Percentiles rank a stretch among this genome's conserved stretches.
Conservation (phyloP, 495 filamentous ascomycete genomes). For the Tricharina praecox region DNA sequence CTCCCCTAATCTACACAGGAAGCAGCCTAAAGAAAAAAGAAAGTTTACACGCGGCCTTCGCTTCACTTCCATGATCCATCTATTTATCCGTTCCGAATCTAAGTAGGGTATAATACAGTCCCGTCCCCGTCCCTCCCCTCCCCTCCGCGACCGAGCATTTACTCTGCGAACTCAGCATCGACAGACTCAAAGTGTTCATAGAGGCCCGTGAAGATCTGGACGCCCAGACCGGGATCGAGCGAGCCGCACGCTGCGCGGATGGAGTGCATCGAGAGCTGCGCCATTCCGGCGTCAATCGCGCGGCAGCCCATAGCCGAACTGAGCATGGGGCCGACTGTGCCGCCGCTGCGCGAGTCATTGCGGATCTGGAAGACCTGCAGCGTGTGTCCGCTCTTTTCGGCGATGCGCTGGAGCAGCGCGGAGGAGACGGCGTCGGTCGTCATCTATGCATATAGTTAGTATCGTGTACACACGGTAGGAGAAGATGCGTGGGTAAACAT, state of each 20-base stretch:
- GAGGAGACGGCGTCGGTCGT: slow-evolving; percentile 71
- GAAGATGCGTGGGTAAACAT: slow-evolving; percentile 22
- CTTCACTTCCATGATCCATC: too few relatives aligned
- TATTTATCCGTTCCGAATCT: too few relatives aligned
- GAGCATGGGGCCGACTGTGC: slow-evolving; percentile 91
- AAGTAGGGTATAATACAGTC: too few relatives aligned
- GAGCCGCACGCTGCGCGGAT: slow-evolving; percentile 81
- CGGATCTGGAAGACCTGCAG: slow-evolving; percentile 89
- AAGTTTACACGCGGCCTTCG: too few relatives aligned
- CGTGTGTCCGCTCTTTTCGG: slow-evolving; percentile 46
- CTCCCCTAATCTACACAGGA: too few relatives aligned
- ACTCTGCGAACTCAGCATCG: slow-evolving; percentile 58
- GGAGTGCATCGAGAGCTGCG: slow-evolving; percentile 87
- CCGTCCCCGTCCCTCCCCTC: too few relatives aligned
- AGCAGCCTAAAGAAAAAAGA: too few relatives aligned
- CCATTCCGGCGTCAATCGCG: slow-evolving; percentile 76
- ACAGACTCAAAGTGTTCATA: slow-evolving; percentile 77
- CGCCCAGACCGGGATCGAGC: slow-evolving; percentile 73
- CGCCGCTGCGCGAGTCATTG: slow-evolving; percentile 73
- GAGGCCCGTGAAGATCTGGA: slow-evolving; percentile 78
- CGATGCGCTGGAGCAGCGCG: slow-evolving; percentile 56
- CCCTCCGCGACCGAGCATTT: too few relatives aligned
- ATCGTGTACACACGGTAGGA: neutral
- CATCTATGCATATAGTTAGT: slow-evolving; percentile 32
- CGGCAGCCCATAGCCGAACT: slow-evolving; percentile 63